Percentiles rank a stretch among this genome's conserved stretches.
These are phyloP conservation scores for Starmerella bombicola DNA, from an alignment of 805 yeast species.

Conservation along the genomic window DNA sequence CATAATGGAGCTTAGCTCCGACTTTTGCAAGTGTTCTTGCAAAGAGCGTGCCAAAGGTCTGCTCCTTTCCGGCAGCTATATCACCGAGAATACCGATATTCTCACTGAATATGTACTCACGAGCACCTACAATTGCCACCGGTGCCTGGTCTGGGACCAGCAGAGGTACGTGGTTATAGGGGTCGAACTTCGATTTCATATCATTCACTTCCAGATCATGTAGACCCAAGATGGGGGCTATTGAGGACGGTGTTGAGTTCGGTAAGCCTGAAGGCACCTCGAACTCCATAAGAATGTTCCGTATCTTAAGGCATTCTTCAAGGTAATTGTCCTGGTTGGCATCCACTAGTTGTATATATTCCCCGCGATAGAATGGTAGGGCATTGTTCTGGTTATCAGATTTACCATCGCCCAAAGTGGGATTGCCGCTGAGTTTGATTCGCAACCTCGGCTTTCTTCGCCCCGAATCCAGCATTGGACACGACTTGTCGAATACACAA, in stretches of 20 bases:
- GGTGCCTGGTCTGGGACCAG: slow-evolving; percentile 30
- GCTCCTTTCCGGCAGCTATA: slow-evolving; percentile 81
- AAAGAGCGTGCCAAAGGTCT: slow-evolving; percentile 73
- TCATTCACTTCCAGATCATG: neutral
- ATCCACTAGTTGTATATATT: slow-evolving; percentile 66
- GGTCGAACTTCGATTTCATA: slow-evolving; percentile 12
- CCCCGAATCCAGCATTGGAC: slow-evolving; percentile 48
- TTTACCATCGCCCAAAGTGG: slow-evolving; percentile 75
- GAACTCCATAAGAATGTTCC: slow-evolving; percentile 64
- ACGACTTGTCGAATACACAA: slow-evolving; percentile 57
- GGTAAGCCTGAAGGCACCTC: slow-evolving; percentile 36
- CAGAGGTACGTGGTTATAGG: slow-evolving; percentile 27
- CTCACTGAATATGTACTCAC: slow-evolving; percentile 75
- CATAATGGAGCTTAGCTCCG: slow-evolving; percentile 76
- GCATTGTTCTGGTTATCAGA: slow-evolving; percentile 75
- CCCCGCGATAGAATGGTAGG: slow-evolving; percentile 63
- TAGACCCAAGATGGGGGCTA: neutral
- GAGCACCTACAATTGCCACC: slow-evolving; percentile 71
- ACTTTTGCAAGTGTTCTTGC: slow-evolving; percentile 71
- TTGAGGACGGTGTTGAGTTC: neutral
- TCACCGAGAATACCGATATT: slow-evolving; percentile 73
- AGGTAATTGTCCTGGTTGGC: slow-evolving; percentile 75
- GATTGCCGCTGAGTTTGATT: slow-evolving; percentile 61
- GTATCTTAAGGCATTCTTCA: slow-evolving; percentile 68
- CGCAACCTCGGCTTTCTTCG: slow-evolving; percentile 48